Conservation (phyloP, 2,329 filamentous ascomycete genomes). For the Botrytis fragariae region DNA sequence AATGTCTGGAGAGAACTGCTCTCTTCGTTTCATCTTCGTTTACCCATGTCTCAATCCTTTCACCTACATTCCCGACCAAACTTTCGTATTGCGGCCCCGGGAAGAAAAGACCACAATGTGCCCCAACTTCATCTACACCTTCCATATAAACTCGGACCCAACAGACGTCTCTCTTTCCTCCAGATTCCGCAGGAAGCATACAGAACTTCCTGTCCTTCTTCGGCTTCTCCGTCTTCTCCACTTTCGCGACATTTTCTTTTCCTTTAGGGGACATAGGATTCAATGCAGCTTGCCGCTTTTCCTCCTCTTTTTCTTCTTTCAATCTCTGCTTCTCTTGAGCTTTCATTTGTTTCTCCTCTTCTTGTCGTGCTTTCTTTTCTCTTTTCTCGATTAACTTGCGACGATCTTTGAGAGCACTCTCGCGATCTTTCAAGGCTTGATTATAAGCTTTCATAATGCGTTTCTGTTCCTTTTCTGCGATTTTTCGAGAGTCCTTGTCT, state of each 20-base stretch:
- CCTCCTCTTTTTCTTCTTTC: conserved; percentile 38
- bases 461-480: conserved; percentile 66
- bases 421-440: conserved; percentile 63
- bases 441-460: conserved; percentile 63
- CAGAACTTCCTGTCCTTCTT: conserved; percentile 65
- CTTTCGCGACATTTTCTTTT: conserved; percentile 33
- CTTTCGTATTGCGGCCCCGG: conserved; percentile 69
- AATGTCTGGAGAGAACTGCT: conserved; percentile 23
- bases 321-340: conserved; percentile 36
- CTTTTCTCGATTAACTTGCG: conserved; percentile 58
- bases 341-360: conserved; percentile 41
- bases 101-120: conserved; percentile 81
- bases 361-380: conserved; percentile 43
- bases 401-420: conserved; percentile 61
- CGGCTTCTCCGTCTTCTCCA: conserved; percentile 32
- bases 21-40: conserved; percentile 51
- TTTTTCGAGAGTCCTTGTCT: conserved; percentile 64
- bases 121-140: conserved; percentile 78
- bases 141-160: conserved; percentile 83
- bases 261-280: conserved; percentile 32
- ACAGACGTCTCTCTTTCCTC: conserved; percentile 60
- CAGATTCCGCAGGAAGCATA: conserved; percentile 58
- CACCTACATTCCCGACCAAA: conserved; percentile 72
- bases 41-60: conserved; percentile 67
- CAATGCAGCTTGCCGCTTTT: conserved; percentile 32